phyloP scores from a whole-genome alignment of 2,329 filamentous ascomycete species.

The Trichoderma sp. region DNA sequence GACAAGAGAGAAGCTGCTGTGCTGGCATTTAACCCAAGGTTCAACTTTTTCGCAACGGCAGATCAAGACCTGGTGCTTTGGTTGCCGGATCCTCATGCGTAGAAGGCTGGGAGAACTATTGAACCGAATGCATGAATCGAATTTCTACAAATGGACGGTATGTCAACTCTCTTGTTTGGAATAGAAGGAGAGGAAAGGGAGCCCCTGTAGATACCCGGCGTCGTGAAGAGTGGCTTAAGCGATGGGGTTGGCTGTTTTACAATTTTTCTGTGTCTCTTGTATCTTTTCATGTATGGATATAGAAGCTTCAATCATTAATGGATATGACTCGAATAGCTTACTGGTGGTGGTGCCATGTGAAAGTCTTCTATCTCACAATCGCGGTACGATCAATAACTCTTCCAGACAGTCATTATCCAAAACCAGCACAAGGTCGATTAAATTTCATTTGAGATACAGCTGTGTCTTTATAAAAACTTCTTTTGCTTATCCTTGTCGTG shows the following conservation, averaged over 20 bases:
- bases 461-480: background rate
- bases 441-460: background rate
- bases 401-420: background rate
- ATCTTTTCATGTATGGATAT: background rate
- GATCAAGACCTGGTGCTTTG: conserved; percentile 82
- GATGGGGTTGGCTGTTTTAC: conserved; percentile 2
- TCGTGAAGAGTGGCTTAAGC: background rate
- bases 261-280: background rate
- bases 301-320: background rate
- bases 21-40: conserved; percentile 85
- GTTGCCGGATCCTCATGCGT: conserved; percentile 67
- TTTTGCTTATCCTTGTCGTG: background rate
- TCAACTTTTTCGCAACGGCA: conserved; percentile 87
- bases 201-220: conserved; percentile 20
- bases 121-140: background rate
- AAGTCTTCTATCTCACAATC: background rate
- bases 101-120: conserved; percentile 14
- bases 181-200: background rate
- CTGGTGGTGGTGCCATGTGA: background rate
- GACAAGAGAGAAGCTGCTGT: conserved; percentile 71
- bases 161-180: background rate
- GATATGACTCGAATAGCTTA: background rate
- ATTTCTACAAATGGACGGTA: background rate
- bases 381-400: background rate
- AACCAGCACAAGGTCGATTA: background rate